Evolutionary conservation across 257 asterid genomes (phyloP).

Genomic region (Nicotiana tomentosiformis): DNA sequence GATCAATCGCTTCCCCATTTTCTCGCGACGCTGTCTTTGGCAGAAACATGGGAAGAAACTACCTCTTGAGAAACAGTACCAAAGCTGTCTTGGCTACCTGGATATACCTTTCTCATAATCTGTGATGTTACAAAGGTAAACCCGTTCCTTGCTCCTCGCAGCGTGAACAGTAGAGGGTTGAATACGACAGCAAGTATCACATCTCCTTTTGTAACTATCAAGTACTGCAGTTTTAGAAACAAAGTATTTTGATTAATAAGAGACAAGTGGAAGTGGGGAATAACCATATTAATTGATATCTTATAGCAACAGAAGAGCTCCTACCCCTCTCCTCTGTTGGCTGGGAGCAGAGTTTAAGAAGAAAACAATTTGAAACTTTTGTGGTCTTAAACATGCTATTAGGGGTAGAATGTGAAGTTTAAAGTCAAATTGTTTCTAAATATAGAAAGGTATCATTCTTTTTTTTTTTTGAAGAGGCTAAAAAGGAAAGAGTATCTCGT

Average conservation of each 20-base stretch:
- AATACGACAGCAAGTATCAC: slow-evolving; percentile 64
- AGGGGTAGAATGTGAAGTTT: background rate
- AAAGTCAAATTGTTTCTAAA: background rate
- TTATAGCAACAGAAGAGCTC: background rate
- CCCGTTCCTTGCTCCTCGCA: slow-evolving; percentile 64
- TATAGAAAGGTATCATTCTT: background rate
- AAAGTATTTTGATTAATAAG: background rate
- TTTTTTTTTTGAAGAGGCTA: background rate
- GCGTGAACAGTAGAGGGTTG: slow-evolving; percentile 71
- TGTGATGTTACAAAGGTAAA: slow-evolving; percentile 43
- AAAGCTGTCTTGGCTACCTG: slow-evolving; percentile 14
- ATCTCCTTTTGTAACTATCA: slow-evolving; percentile 75
- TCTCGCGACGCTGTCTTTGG: slow-evolving; percentile 62
- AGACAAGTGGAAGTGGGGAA: background rate
- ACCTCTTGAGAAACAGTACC: slow-evolving; percentile 32
- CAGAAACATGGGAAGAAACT: slow-evolving; percentile 46
- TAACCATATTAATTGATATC: background rate
- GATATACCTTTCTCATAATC: slow-evolving; percentile 30
- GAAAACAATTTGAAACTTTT: background rate
- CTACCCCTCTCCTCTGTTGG: no score
- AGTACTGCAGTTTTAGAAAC: slow-evolving; percentile 38
- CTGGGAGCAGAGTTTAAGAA: no score
- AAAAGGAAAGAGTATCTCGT: background rate
- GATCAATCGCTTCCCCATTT: slow-evolving; percentile 79
- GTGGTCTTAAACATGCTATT: background rate